Evolutionary conservation across 1,284 basidiomycete species (phyloP), one percentile per base, ranked within the genome.

Genomic region (Moniliophthora roreri): DNA sequence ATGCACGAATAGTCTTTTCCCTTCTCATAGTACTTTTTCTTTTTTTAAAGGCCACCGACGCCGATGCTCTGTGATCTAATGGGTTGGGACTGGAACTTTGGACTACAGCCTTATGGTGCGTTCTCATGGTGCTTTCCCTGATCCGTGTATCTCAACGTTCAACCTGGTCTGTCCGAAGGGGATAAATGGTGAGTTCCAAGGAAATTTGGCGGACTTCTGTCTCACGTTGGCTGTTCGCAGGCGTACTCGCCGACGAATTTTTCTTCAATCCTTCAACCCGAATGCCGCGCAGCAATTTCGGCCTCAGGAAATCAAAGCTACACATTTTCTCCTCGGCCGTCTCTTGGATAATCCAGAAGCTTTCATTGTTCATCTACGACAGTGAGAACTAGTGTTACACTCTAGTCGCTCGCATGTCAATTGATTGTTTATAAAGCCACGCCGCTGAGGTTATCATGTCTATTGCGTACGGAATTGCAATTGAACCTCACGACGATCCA

Each of bases 1-100:
- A 8, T 37, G 42, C 18, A 4, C 20, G 16, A 7, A n/a, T n/a
- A n/a, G n/a, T n/a, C n/a, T n/a, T 41, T 9, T n/a, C 13, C 21
- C 32, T 23, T n/a, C 11, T 13, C 41, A n/a, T n/a, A 15, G n/a
- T 9, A 18, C 39, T 40, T 37, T n/a, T 50, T 8, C 16, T 26
- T 7, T 20, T 18, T 9, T 10, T n/a, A n/a, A 42, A 39, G 50
- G 24, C 16, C 48, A 45, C 10, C 50, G 15, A 21, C 38, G 13
- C 32, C 45, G n/a, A 52, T 52, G 46, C 28, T 54, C 13, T 18
- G 21, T n/a, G 56, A 58, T 26, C 16, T 58, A 8, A 57, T 57
- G 55, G 55, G 55, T 26, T 53, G 57, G 57, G 52, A 54, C 24
- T 56, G 51, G 38, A 32, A 42, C 16, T 15, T 48, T 28, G 38